Evolutionary conservation across 2,329 filamentous ascomycete species (phyloP).

Genomic region (Tolypocladium paradoxum): DNA sequence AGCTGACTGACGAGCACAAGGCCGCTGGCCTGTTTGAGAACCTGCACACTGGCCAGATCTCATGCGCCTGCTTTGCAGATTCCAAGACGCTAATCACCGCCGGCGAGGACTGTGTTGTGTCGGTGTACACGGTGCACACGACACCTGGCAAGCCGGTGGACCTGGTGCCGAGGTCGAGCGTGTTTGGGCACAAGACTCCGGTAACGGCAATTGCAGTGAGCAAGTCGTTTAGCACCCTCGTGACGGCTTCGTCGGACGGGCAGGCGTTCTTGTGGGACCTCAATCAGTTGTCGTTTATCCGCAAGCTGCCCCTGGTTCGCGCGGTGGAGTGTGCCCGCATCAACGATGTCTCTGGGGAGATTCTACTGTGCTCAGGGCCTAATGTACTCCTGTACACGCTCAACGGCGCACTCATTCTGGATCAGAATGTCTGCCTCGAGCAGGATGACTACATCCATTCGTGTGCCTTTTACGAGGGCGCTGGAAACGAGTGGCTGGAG

Average conservation of each 20-base stretch:
- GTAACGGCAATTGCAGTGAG: slow-evolving; percentile 77
- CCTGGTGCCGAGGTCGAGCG: slow-evolving; percentile 62
- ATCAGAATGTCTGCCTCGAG: slow-evolving; percentile 65
- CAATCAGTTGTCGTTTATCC: slow-evolving; percentile 78
- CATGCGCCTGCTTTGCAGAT: slow-evolving; percentile 73
- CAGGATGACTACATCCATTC: slow-evolving; percentile 68
- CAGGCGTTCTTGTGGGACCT: slow-evolving; percentile 88
- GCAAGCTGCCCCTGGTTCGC: slow-evolving; percentile 52
- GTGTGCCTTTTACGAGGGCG: slow-evolving; percentile 88
- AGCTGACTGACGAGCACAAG: slow-evolving; percentile 21
- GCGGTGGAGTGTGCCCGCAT: slow-evolving; percentile 66
- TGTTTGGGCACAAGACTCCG: slow-evolving; percentile 83
- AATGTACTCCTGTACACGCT: slow-evolving; percentile 73
- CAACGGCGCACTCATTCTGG: slow-evolving; percentile 73
- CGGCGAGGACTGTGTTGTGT: slow-evolving; percentile 84
- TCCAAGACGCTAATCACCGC: slow-evolving; percentile 85
- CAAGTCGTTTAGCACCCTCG: slow-evolving; percentile 76
- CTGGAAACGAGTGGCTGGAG: slow-evolving; percentile 84
- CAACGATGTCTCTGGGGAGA: slow-evolving; percentile 84
- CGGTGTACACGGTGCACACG: slow-evolving; percentile 64
- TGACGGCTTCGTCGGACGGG: slow-evolving; percentile 74
- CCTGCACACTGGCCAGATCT: slow-evolving; percentile 82
- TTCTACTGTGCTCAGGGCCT: slow-evolving; percentile 70
- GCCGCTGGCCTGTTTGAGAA: slow-evolving; percentile 86
- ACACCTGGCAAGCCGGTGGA: slow-evolving; percentile 61